Evolutionary conservation across 2,329 filamentous ascomycete genomes (phyloP).

Genomic region (Corynespora cassiicola): DNA sequence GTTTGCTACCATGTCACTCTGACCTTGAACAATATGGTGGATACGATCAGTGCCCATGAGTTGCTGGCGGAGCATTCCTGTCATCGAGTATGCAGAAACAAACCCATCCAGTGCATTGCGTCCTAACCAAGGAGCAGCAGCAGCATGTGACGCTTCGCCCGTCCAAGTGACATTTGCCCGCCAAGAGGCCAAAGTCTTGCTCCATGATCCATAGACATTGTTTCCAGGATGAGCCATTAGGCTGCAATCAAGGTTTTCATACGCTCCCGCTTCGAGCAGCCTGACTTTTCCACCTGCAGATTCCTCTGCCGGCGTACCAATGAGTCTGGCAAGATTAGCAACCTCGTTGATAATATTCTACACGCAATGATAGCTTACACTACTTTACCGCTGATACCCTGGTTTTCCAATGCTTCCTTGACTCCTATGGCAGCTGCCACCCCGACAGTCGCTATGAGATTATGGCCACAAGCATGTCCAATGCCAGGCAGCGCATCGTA

Average conservation of each 20-base stretch:
- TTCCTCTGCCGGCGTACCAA: constrained; percentile 56
- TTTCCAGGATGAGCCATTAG: constrained; percentile 44
- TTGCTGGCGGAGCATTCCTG: constrained; percentile 20
- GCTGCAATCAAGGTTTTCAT: constrained; percentile 42
- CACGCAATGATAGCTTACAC: constrained; percentile 1
- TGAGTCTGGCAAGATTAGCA: constrained; percentile 32
- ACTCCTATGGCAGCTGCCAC: constrained; percentile 48
- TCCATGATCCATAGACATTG: constrained; percentile 52
- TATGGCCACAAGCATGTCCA: constrained; percentile 55
- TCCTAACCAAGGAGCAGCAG: constrained; percentile 41
- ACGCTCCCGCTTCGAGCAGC: constrained; percentile 53
- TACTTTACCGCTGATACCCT: constrained; percentile 42
- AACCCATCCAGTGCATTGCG: constrained; percentile 27
- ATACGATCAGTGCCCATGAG: constrained; percentile 18
- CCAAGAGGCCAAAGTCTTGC: constrained; percentile 60
- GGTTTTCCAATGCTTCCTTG: constrained; percentile 33
- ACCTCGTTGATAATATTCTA: background rate
- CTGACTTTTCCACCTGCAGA: constrained; percentile 52
- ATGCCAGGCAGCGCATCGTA: constrained; percentile 48
- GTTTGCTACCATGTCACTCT: constrained; percentile 5
- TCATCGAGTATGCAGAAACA: constrained; percentile 19
- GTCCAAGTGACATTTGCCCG: constrained; percentile 60
- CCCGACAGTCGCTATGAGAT: constrained; percentile 51
- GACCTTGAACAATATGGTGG: constrained; percentile 20
- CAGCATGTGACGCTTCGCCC: constrained; percentile 47